phyloP scores from a whole-genome alignment of 306 rosid species.

The Cucumis hystrix region DNA sequence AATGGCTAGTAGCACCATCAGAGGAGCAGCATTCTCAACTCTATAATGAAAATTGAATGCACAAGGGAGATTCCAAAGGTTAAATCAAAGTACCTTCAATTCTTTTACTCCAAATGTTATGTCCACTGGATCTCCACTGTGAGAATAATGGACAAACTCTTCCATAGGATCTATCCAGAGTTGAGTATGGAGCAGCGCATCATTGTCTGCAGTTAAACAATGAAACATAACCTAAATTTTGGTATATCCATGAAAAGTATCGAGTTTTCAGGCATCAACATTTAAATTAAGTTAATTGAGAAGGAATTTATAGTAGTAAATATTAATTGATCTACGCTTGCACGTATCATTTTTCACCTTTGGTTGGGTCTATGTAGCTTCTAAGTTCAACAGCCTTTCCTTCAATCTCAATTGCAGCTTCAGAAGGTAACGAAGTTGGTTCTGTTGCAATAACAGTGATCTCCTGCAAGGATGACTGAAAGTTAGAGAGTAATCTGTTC shows the following conservation, averaged over 20 bases:
- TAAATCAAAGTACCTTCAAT: slow-evolving; percentile 52
- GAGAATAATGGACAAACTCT: slow-evolving; percentile 80
- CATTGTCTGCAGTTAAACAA: slow-evolving; percentile 51
- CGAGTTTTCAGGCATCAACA: background rate
- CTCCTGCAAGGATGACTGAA: slow-evolving; percentile 93
- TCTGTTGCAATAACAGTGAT: slow-evolving; percentile 88
- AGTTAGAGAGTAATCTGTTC: slow-evolving; percentile 71
- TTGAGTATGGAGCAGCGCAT: slow-evolving; percentile 68
- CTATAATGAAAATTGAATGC: background rate
- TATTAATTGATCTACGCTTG: background rate
- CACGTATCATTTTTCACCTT: slow-evolving; percentile 30
- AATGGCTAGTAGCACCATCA: background rate
- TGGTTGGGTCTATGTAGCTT: slow-evolving; percentile 89
- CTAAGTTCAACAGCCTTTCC: slow-evolving; percentile 91
- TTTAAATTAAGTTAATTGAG: background rate
- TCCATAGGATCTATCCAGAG: slow-evolving; percentile 93
- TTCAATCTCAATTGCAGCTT: slow-evolving; percentile 61
- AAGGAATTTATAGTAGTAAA: background rate
- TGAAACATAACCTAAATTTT: slow-evolving; percentile 6
- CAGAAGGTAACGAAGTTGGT: slow-evolving; percentile 54
- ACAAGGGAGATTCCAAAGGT: background rate
- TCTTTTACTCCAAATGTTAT: slow-evolving; percentile 92
- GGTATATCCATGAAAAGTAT: slow-evolving; percentile 5
- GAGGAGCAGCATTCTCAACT: background rate
- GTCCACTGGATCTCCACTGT: slow-evolving; percentile 73